Conservation (phyloP, 106 monocot genomes). For the Vanilla planifolia region DNA sequence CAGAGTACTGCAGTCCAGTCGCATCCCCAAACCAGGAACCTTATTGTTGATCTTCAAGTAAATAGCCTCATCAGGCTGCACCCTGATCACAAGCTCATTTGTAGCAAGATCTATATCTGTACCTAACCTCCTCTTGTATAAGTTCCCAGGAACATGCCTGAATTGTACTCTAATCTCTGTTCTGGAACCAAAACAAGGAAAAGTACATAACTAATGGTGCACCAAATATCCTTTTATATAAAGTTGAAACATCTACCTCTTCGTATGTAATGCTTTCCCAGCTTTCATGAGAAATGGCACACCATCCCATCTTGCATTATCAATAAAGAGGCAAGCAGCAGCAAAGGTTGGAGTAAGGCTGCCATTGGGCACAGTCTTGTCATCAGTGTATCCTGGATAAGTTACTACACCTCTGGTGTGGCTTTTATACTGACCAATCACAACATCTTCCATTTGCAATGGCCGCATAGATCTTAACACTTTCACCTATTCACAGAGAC, state of each 20-base stretch:
- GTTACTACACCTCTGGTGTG: slow-evolving; percentile 64
- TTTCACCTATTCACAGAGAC: slow-evolving; percentile 88
- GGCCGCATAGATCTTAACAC: slow-evolving; percentile 85
- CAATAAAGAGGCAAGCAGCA: slow-evolving; percentile 82
- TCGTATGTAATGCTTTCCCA: slow-evolving; percentile 78
- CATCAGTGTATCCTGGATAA: slow-evolving; percentile 68
- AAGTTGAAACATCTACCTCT: slow-evolving; percentile 25
- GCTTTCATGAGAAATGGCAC: slow-evolving; percentile 98
- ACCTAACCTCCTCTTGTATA: slow-evolving; percentile 81
- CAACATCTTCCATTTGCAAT: slow-evolving; percentile 65
- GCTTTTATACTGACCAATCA: slow-evolving; percentile 82
- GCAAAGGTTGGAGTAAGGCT: slow-evolving; percentile 93
- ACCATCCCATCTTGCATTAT: slow-evolving; percentile 96
- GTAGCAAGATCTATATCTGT: slow-evolving; percentile 85
- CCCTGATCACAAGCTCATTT: slow-evolving; percentile 92
- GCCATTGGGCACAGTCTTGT: slow-evolving; percentile 67
- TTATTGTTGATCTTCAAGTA: slow-evolving; percentile 95
- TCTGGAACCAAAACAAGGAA: too few species aligned
- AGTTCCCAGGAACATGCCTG: slow-evolving; percentile 84
- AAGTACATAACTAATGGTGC: too few species aligned
- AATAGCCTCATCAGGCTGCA: slow-evolving; percentile 95
- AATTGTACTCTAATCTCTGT: slow-evolving; percentile 95
- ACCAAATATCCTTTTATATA: background rate
- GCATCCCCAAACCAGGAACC: slow-evolving; percentile 82
- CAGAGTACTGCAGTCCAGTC: slow-evolving; percentile 76